Percentiles rank a stretch among this genome's conserved stretches.
Conservation (phyloP, 768 basidiomycete genomes). For the Serendipita indica region DNA sequence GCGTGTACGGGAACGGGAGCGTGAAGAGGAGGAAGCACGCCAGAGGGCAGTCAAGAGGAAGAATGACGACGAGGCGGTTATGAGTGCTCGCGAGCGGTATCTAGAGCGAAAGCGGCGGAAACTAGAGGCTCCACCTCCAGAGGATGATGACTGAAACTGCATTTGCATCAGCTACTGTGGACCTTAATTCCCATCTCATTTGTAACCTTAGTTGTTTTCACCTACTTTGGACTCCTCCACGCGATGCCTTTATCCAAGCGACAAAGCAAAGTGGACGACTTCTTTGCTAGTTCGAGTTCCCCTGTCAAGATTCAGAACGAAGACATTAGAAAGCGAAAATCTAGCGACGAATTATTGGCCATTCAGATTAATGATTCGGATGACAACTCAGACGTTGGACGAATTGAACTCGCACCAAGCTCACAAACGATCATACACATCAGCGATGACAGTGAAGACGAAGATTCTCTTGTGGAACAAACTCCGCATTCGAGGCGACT, state of each 20-base stretch:
- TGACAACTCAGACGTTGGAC: background rate
- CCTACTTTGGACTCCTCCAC: background rate
- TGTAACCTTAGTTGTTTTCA: background rate
- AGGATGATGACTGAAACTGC: background rate
- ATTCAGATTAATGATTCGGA: background rate
- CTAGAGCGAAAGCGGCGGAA: slow-evolving; percentile 65
- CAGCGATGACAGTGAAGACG: slow-evolving; percentile 3
- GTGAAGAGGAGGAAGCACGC: slow-evolving; percentile 46
- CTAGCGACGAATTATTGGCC: background rate
- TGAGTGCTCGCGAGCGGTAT: slow-evolving; percentile 61
- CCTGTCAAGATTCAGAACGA: background rate
- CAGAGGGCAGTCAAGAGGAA: slow-evolving; percentile 55
- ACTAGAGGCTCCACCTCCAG: slow-evolving; percentile 33
- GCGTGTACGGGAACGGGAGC: slow-evolving; percentile 38
- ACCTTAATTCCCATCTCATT: background rate
- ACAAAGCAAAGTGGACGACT: background rate
- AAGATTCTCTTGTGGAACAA: background rate
- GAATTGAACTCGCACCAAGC: background rate
- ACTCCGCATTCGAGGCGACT: background rate
- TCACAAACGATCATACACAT: background rate
- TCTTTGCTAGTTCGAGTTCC: background rate
- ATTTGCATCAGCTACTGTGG: background rate
- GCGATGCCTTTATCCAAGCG: background rate
- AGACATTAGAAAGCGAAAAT: background rate
- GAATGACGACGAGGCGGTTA: slow-evolving; percentile 59